Base-by-base conservation (phyloP, 345 rosid genomes). In the Rhizophora apiculata region DNA sequence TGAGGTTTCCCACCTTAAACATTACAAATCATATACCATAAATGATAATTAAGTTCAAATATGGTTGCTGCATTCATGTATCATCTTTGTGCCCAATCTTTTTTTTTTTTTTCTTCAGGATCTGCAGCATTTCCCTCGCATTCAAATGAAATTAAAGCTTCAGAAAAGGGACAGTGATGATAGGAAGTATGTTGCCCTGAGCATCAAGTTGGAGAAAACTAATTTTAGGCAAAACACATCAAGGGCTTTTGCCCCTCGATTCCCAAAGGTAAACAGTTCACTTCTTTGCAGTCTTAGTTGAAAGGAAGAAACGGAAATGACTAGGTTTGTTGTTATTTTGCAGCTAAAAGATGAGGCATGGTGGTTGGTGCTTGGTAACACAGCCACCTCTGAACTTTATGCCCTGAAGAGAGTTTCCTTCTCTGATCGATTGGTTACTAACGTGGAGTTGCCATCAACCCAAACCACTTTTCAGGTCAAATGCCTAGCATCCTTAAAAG, bases 311-410 rank as follows among this genome's bases (percentile, higher is more conserved):
- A 56, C 3, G 60, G 16, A 46, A 56, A 11, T 64, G 60, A 27
- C 48, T 78, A 22, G 82, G 62, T 51, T 61, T n/a, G 27, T 60
- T 31, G 32, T 68, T 32, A 51, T 64, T 57, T 79, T 60, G 64
- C 88, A 94, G 97, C 62, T 84, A 63, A 94, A 94, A 90, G 92
- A 86, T 70, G 99, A 94, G 86, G 99, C 96, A 43, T 94, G 99
- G 97, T 94, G 97, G 99, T 74, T 94, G 67, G 82, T 89, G 68
- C 93, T 94, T 53, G 96, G 96, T 49, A 88, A 94, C 76, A 74
- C 89, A 24, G 63, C 80, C 51, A 84, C 92, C 49, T 82, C 84
- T 2, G 91, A 92, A 72, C 81, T 92, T 60, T 84, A 82, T 88
- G 96, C 96, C 69, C 65, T 94, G 67, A 94, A 92, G 86, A 88